Evolutionary conservation across 2,329 filamentous ascomycete species (phyloP).

Genomic region (Penicillium decumbens): DNA sequence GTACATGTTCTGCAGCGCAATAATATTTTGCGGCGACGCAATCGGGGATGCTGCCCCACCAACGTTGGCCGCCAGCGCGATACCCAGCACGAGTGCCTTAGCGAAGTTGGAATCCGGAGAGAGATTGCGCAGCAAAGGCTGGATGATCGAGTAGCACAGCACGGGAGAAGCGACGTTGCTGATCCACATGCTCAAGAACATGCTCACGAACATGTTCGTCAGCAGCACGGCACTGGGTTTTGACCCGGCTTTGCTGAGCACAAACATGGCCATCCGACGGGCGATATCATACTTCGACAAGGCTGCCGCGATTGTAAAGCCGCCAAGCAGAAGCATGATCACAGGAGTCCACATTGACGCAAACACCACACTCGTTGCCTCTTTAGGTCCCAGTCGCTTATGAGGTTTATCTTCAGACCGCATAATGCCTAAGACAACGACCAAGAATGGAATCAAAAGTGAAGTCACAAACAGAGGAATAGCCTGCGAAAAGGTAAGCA

Average conservation of each 20-base stretch:
- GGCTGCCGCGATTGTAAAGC: constrained; percentile 92
- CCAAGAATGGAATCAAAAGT: constrained; percentile 86
- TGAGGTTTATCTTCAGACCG: constrained; percentile 68
- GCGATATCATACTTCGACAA: constrained; percentile 97
- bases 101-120: constrained; percentile 87
- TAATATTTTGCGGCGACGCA: constrained; percentile 94
- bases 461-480: constrained; percentile 97
- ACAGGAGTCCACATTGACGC: constrained; percentile 98
- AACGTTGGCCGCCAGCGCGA: constrained; percentile 90
- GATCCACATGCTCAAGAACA: constrained; percentile 98
- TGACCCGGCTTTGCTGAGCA: constrained; percentile 93
- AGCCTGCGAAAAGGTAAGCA: constrained; percentile 51
- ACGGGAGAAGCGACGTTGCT: constrained; percentile 97
- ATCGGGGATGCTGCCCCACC: constrained; percentile 96
- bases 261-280: constrained; percentile 92
- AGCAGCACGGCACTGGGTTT: constrained; percentile 81
- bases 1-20: constrained; percentile 92
- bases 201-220: constrained; percentile 98
- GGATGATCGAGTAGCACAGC: constrained; percentile 94
- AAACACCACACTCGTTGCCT: constrained; percentile 79
- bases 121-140: constrained; percentile 91
- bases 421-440: constrained; percentile 79
- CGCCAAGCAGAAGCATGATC: constrained; percentile 94
- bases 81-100: constrained; percentile 90
- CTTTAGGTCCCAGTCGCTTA: constrained; percentile 68